These are phyloP conservation scores for Ceratocystis variospora DNA, from an alignment of 2,329 filamentous ascomycete species.

Conservation along the genomic window DNA sequence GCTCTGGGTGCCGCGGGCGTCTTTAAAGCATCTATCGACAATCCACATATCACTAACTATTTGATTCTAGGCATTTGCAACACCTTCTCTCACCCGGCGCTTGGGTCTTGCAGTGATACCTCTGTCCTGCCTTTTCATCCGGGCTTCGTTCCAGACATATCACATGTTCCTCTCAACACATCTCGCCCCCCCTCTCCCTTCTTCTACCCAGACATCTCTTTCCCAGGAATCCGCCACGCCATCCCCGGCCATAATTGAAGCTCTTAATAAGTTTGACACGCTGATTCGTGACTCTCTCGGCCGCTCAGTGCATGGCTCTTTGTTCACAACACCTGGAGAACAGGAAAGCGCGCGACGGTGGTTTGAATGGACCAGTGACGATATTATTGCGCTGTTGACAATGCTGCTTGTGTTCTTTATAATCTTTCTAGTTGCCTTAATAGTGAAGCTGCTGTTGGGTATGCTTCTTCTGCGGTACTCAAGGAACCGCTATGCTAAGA, in stretches of 20 bases:
- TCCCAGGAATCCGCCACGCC: conserved; percentile 48
- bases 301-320: conserved; percentile 51
- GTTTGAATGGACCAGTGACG: conserved; percentile 52
- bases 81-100: conserved; percentile 77
- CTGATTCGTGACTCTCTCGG: conserved; percentile 64
- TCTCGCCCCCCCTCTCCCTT: conserved; percentile 56
- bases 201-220: conserved; percentile 52
- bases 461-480: conserved; percentile 75
- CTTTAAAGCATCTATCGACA: background rate
- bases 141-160: conserved; percentile 88
- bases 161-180: conserved; percentile 93
- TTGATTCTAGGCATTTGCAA: conserved; percentile 57
- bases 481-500: conserved; percentile 61
- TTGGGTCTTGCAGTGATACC: conserved; percentile 86
- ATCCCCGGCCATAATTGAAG: conserved; percentile 62
- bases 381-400: conserved; percentile 61
- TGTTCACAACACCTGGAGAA: conserved; percentile 20
- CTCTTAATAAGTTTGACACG: conserved; percentile 64
- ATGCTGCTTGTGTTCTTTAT: conserved; percentile 78
- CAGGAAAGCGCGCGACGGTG: conserved; percentile 31
- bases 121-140: conserved; percentile 85
- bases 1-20: no score
- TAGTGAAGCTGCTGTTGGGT: conserved; percentile 72
- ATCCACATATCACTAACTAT: conserved; percentile 18
- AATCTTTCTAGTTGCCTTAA: conserved; percentile 69